Evolutionary conservation across 2,329 filamentous ascomycete genomes (phyloP).

Genomic region (Curvularia sp.): DNA sequence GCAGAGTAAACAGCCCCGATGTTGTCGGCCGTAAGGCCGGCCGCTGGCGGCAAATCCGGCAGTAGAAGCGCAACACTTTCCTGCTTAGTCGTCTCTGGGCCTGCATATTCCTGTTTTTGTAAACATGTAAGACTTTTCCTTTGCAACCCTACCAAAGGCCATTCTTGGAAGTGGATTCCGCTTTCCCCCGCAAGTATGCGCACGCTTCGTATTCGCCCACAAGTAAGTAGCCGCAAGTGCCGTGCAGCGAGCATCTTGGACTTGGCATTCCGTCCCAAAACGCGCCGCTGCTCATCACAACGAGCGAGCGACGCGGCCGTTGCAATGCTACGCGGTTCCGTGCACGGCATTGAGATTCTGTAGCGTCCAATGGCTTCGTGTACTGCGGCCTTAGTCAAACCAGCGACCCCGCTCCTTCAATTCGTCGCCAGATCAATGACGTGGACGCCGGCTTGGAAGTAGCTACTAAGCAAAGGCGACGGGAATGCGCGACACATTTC

Average conservation of each 20-base stretch:
- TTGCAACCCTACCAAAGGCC: neutral
- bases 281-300: neutral
- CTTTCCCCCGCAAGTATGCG: neutral
- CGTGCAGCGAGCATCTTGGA: neutral
- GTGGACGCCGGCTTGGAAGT: constrained; percentile 21
- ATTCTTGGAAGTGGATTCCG: constrained; percentile 2
- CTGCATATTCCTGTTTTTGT: constrained; percentile 18
- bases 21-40: constrained; percentile 15
- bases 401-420: constrained; percentile 4
- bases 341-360: neutral
- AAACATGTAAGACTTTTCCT: constrained; percentile 1
- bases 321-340: constrained; percentile 3
- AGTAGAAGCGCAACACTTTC: constrained; percentile 1
- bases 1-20: constrained; percentile 5
- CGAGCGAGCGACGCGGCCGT: constrained; percentile 3
- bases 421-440: constrained; percentile 23
- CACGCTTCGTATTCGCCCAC: neutral
- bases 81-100: constrained; percentile 11
- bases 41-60: constrained; percentile 12
- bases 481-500: constrained; percentile 22
- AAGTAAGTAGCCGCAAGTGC: neutral
- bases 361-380: neutral
- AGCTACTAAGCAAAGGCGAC: constrained; percentile 24
- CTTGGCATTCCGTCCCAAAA: neutral
- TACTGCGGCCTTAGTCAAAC: constrained; percentile 10